phyloP scores from a whole-genome alignment of 2,329 filamentous ascomycete genomes.

The Aschersonia sp. region DNA sequence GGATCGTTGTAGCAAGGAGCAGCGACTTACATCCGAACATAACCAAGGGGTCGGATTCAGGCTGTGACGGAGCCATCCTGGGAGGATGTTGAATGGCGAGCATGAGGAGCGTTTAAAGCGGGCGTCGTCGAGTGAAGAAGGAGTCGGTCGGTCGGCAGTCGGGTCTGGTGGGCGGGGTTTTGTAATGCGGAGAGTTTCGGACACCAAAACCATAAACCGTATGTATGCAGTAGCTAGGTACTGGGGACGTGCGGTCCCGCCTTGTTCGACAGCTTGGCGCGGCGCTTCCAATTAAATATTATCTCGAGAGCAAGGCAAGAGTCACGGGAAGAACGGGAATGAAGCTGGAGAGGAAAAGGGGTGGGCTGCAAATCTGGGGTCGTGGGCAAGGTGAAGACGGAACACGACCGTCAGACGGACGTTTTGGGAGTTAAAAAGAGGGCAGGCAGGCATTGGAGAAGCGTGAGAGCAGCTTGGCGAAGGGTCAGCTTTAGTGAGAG shows the following conservation, averaged over 20 bases:
- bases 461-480: neutral
- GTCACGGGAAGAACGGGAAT: neutral
- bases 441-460: neutral
- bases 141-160: neutral
- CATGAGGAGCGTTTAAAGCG: conserved; percentile 30
- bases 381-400: conserved; percentile 5
- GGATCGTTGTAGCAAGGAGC: neutral
- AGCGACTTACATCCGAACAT: conserved; percentile 53
- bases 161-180: no score
- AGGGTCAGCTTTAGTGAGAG: neutral
- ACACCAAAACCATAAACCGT: neutral
- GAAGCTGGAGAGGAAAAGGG: conserved; percentile 9
- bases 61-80: conserved; percentile 46
- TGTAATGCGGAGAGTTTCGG: neutral
- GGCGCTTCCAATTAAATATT: neutral
- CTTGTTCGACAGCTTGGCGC: no score
- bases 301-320: neutral
- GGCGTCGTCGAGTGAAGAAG: conserved; percentile 1
- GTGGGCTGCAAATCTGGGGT: conserved; percentile 11
- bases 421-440: neutral
- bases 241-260: no score
- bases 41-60: conserved; percentile 34
- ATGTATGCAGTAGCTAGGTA: no score
- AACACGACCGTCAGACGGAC: conserved; percentile 3
- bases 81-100: conserved; percentile 37